phyloP scores from a whole-genome alignment of 2,329 filamentous ascomycete genomes.

The Hypoxylon sp. region DNA sequence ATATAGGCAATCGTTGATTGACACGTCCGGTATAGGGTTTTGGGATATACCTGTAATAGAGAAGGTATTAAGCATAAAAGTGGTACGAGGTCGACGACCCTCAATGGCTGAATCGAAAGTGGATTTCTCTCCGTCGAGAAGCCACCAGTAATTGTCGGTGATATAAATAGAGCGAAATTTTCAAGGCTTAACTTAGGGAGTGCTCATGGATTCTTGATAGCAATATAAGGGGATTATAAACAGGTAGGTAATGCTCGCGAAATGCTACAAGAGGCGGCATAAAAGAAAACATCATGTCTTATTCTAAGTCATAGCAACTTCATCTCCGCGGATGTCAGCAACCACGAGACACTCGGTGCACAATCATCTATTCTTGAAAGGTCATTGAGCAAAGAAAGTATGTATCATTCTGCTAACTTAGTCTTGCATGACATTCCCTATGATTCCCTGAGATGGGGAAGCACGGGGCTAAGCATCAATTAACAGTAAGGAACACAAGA shows the following conservation, averaged over 20 bases:
- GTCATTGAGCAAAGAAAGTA: not conserved
- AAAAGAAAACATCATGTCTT: not conserved
- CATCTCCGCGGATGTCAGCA: not conserved
- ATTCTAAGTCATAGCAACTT: not conserved
- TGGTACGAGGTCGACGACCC: not conserved
- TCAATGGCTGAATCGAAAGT: not conserved
- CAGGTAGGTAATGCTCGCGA: not conserved
- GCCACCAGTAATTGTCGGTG: not conserved
- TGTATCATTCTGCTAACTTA: conserved; percentile 1
- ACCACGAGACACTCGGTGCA: not conserved
- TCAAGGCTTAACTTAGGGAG: not conserved
- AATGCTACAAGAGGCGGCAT: not conserved
- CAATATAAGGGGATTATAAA: not conserved
- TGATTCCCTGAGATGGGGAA: not conserved
- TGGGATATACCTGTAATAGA: conserved; percentile 10
- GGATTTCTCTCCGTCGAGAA: not conserved
- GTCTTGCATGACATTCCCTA: conserved; percentile 2
- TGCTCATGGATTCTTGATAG: not conserved
- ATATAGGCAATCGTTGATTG: not conserved
- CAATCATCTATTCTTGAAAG: not conserved
- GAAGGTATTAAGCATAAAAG: not conserved
- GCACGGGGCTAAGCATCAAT: not conserved
- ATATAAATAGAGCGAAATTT: not conserved
- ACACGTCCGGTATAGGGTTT: not conserved
- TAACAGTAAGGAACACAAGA: not conserved